Evolutionary conservation across 1,139 yeast genomes (phyloP).

Genomic region (Nakaseomyces nivariensis): DNA sequence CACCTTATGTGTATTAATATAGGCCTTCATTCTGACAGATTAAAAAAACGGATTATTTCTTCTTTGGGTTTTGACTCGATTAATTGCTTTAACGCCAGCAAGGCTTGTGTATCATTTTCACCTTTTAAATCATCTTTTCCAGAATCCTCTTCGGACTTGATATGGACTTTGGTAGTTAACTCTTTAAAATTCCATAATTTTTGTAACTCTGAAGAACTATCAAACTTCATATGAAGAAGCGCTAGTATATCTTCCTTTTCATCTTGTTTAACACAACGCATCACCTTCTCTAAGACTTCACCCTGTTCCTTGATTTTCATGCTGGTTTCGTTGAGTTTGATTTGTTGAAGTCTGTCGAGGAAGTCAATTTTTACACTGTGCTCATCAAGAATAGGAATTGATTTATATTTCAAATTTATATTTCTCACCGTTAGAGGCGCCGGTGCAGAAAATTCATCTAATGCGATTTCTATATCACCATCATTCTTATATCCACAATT

Average conservation of each 20-base stretch:
- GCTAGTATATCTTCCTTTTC: slow-evolving; percentile 1
- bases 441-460: slow-evolving; percentile 39
- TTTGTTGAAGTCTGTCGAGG: slow-evolving; percentile 37
- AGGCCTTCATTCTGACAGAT: slow-evolving; percentile 5
- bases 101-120: slow-evolving; percentile 39
- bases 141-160: slow-evolving; percentile 10
- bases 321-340: slow-evolving; percentile 17
- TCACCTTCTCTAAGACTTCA: slow-evolving; percentile 22
- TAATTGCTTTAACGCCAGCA: slow-evolving; percentile 48
- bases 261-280: slow-evolving; percentile 5
- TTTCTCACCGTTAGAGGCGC: slow-evolving; percentile 33
- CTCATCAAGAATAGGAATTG: slow-evolving; percentile 45
- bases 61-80: slow-evolving; percentile 64
- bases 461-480: slow-evolving; percentile 53
- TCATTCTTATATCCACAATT: slow-evolving; percentile 54
- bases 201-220: slow-evolving; percentile 17
- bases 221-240: not conserved
- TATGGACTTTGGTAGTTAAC: slow-evolving; percentile 21
- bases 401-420: slow-evolving; percentile 29
- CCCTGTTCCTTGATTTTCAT: slow-evolving; percentile 22
- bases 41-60: slow-evolving; percentile 49
- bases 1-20: no score
- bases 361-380: slow-evolving; percentile 69
- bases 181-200: slow-evolving; percentile 27
- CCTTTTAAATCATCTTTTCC: slow-evolving; percentile 10